Evolutionary conservation across 176 grass and related monocot species (phyloP).

Genomic region (Paspalum vaginatum): DNA sequence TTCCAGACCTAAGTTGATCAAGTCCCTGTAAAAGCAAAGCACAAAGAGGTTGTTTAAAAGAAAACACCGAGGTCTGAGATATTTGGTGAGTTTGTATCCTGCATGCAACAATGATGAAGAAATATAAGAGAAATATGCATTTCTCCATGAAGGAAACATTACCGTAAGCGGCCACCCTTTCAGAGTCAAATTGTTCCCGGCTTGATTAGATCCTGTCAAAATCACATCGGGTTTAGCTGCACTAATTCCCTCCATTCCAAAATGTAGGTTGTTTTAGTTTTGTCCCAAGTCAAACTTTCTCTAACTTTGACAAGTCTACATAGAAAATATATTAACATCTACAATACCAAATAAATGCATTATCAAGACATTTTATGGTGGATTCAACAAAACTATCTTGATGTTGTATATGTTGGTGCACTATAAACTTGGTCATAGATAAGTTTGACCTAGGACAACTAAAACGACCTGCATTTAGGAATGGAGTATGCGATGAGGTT

Average conservation of each 20-base stretch:
- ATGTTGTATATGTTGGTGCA: too few relatives aligned
- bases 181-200: conserved; percentile 90
- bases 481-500: not conserved
- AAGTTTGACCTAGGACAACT: too few relatives aligned
- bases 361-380: too few relatives aligned
- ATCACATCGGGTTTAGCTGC: conserved; percentile 35
- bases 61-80: conserved; percentile 1
- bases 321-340: too few relatives aligned
- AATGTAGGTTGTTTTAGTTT: too few relatives aligned
- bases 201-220: conserved; percentile 87
- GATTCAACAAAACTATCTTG: too few relatives aligned
- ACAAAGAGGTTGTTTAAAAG: conserved; percentile 18
- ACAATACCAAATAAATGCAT: too few relatives aligned
- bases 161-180: conserved; percentile 99
- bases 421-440: too few relatives aligned
- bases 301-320: too few relatives aligned
- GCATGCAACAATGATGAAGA: conserved; percentile 9
- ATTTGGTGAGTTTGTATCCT: not conserved
- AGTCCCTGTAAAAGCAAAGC: conserved; percentile 54
- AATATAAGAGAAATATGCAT: not conserved
- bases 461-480: too few relatives aligned
- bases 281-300: too few relatives aligned
- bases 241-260: not conserved
- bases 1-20: conserved; percentile 71
- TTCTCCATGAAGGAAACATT: conserved; percentile 43